Conservation (phyloP, 2,329 filamentous ascomycete genomes). For the Exserohilum turcica region DNA sequence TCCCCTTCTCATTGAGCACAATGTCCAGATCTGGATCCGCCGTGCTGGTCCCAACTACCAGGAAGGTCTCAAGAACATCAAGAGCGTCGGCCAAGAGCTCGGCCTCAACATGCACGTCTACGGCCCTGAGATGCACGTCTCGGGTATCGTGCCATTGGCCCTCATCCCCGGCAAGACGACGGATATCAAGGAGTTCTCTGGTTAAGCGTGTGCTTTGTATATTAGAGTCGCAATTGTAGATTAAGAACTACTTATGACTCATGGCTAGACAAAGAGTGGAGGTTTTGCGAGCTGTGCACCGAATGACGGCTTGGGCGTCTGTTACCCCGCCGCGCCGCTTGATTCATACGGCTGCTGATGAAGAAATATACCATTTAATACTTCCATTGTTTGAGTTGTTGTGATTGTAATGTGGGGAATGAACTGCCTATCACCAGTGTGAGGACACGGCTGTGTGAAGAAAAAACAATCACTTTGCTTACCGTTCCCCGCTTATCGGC, state of each 20-base stretch:
- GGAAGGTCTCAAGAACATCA: conserved; percentile 99
- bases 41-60: conserved; percentile 97
- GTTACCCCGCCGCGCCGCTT: conserved; percentile 22
- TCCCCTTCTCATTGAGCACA: conserved; percentile 87
- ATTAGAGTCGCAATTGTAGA: conserved; percentile 28
- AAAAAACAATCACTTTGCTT: too few species aligned
- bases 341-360: conserved; percentile 5
- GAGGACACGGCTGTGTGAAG: too few species aligned
- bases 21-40: conserved; percentile 95
- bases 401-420: not conserved
- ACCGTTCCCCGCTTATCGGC: too few species aligned
- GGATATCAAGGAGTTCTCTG: conserved; percentile 66
- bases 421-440: too few species aligned
- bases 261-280: conserved; percentile 43
- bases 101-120: conserved; percentile 93
- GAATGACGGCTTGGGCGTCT: conserved; percentile 23
- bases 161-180: conserved; percentile 66
- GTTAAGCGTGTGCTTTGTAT: conserved; percentile 47
- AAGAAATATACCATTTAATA: conserved; percentile 20
- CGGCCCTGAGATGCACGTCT: conserved; percentile 84
- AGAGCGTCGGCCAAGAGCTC: conserved; percentile 90
- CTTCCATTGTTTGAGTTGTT: not conserved
- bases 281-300: conserved; percentile 24
- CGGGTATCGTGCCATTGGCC: conserved; percentile 92
- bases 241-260: conserved; percentile 28